A percentile compares a stretch with the other conserved stretches of the same genome.
phyloP scores from a whole-genome alignment of 163 green algal genomes.

The Chloromonas sp. region DNA sequence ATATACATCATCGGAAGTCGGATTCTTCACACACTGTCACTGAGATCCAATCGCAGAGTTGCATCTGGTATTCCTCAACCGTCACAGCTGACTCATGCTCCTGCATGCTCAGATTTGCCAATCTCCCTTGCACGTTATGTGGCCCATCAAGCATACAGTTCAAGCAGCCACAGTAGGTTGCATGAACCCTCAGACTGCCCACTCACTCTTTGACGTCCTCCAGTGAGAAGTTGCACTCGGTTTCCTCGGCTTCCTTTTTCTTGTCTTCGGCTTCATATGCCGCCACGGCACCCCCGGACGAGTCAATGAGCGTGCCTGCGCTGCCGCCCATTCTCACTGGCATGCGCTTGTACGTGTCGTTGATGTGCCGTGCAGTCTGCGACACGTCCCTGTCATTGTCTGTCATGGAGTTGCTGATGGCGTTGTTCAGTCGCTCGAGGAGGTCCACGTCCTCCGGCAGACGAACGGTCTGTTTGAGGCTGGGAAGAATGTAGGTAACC shows the following conservation, averaged over 20 bases:
- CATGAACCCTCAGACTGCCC: not conserved
- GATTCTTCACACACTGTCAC: not conserved
- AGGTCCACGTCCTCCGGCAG: slow-evolving; percentile 70
- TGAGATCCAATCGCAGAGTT: not conserved
- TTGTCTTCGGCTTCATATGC: slow-evolving; percentile 21
- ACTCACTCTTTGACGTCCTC: slow-evolving; percentile 35
- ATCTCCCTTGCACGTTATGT: too few relatives aligned
- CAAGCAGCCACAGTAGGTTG: not conserved
- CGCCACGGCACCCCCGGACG: not conserved
- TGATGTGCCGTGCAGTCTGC: slow-evolving; percentile 37
- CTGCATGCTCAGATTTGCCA: not conserved
- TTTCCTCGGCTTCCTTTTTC: slow-evolving; percentile 23
- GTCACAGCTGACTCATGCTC: not conserved
- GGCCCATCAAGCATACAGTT: too few relatives aligned
- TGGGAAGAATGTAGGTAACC: slow-evolving; percentile 34
- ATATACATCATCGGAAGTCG: not conserved
- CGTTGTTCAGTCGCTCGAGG: slow-evolving; percentile 67
- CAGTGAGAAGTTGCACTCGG: slow-evolving; percentile 18
- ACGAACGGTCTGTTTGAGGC: slow-evolving; percentile 54
- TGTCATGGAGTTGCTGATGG: slow-evolving; percentile 64
- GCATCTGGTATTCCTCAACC: not conserved
- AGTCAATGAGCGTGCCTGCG: not conserved
- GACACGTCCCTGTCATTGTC: slow-evolving; percentile 67
- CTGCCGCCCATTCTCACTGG: slow-evolving; percentile 14
- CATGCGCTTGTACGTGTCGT: slow-evolving; percentile 49